Base-by-base conservation (phyloP, 768 basidiomycete genomes). In the Kwoniella heveanensis region DNA sequence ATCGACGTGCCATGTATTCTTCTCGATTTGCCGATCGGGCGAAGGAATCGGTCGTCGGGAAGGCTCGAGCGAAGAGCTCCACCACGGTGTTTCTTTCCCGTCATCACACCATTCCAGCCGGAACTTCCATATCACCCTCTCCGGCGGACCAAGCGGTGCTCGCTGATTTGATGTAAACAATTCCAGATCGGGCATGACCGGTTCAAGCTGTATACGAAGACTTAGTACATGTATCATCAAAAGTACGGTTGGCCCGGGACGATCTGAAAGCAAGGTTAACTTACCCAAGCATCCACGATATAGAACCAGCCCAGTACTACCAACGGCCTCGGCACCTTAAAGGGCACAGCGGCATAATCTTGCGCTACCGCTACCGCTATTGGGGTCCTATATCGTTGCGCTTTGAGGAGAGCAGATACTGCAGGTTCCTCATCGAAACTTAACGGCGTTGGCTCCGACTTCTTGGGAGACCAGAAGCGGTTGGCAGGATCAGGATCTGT, bases 301-400 rank as follows among this genome's bases (percentile, higher is more conserved):
- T 73, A 79, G 62, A 74, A 77, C 78, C 76, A 79, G 22, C 78
- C 78, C 13, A 79, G 63, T 2, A 73, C 68, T 53, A 74, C 54
- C 29, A 73, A 71, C 4, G 72, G 70, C 36, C 68, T 32, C n/a
- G 71, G 69, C 2, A 76, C 68, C 22, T 66, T 64, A 62, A 76
- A 77, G 10, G 76, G 76, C 5, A 66, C 65, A 25, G 65, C 44
- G 9, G 61, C 22, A 53, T 72, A 79, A 53, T 79, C 78, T 48
- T 77, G 71, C 2, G 70, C 64, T 2, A 76, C 73, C 15, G 67
- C 73, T 3, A 79, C 7, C 21, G 71, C 76, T 2, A 79, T 56
- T 0, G 78, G 78, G 2, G 66, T 70, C 24, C 76, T 50, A 13
- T 67, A 67, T 37, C 74, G 47, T 26, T 77, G 69, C 17, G 76